Evolutionary conservation across 495 filamentous ascomycete species (phyloP).

Genomic region (Lophium mytilinum): DNA sequence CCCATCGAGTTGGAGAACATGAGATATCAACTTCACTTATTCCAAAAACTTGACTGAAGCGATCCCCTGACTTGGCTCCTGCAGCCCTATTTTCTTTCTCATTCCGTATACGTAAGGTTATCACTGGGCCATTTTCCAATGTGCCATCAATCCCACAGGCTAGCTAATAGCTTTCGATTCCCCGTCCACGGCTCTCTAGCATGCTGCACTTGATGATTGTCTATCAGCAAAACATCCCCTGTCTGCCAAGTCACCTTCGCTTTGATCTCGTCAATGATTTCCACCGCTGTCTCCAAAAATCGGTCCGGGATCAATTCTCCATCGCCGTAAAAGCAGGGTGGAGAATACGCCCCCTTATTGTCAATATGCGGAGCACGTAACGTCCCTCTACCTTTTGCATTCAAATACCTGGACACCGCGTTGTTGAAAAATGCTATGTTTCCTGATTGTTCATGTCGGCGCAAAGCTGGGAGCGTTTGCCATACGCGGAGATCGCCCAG

Average conservation of each 20-base stretch:
- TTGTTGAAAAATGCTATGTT: slow-evolving; percentile 9
- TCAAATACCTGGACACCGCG: slow-evolving; percentile 2
- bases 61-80: no score
- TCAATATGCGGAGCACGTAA: slow-evolving; percentile 3
- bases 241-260: slow-evolving; percentile 2
- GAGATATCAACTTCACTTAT: slow-evolving; percentile 87
- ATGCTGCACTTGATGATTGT: slow-evolving; percentile 8
- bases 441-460: not conserved
- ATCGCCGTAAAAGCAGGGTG: slow-evolving; percentile 9
- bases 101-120: not conserved
- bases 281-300: slow-evolving; percentile 3
- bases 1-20: slow-evolving; percentile 85
- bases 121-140: not conserved
- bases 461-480: slow-evolving; percentile 5
- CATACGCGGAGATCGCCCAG: slow-evolving; percentile 10
- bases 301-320: slow-evolving; percentile 4
- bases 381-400: slow-evolving; percentile 2
- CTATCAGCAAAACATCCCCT: slow-evolving; percentile 3
- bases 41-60: slow-evolving; percentile 32
- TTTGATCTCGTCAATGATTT: slow-evolving; percentile 2
- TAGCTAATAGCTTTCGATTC: not conserved
- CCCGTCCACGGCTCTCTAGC: slow-evolving; percentile 12
- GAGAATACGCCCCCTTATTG: slow-evolving; percentile 2
- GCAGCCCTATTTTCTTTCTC: not conserved
- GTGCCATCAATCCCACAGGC: not conserved